Evolutionary conservation across 192 early-diverging fungal genomes (phyloP).

Genomic region (Diversispora epigaea): DNA sequence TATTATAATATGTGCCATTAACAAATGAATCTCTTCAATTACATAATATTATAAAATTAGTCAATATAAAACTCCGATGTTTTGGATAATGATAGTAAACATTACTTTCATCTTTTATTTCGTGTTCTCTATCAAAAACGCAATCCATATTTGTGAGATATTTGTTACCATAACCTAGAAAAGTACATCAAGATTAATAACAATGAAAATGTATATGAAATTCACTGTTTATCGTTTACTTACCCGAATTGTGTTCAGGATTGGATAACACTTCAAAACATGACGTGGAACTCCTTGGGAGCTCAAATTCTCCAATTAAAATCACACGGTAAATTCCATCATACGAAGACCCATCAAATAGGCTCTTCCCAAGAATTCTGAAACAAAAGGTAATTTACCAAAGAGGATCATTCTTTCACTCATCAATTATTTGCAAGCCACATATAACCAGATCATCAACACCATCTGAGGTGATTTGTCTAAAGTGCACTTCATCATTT

Average conservation of each 20-base stretch:
- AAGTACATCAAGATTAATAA: constrained; percentile 25
- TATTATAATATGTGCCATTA: too few species aligned
- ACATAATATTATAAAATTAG: too few species aligned
- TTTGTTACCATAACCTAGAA: constrained; percentile 14
- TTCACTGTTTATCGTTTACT: not conserved
- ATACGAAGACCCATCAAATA: constrained; percentile 22
- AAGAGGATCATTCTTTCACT: not conserved
- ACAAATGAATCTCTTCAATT: too few species aligned
- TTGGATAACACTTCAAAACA: constrained; percentile 29
- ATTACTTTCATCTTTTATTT: too few species aligned
- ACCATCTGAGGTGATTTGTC: constrained; percentile 23
- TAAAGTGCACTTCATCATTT: constrained; percentile 19
- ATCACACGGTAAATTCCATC: constrained; percentile 30
- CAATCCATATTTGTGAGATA: too few species aligned
- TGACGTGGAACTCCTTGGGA: constrained; percentile 19
- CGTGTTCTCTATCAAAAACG: too few species aligned
- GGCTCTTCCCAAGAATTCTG: constrained; percentile 27
- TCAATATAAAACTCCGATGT: too few species aligned
- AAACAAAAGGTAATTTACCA: constrained; percentile 14
- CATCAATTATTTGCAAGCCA: constrained; percentile 26
- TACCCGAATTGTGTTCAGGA: constrained; percentile 28
- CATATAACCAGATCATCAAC: constrained; percentile 22
- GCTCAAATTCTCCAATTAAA: constrained; percentile 27
- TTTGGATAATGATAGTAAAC: too few species aligned
- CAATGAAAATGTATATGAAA: not conserved